These are phyloP conservation scores for Eutrema yunnanense DNA, from an alignment of 345 rosid genomes.

Conservation along the genomic window DNA sequence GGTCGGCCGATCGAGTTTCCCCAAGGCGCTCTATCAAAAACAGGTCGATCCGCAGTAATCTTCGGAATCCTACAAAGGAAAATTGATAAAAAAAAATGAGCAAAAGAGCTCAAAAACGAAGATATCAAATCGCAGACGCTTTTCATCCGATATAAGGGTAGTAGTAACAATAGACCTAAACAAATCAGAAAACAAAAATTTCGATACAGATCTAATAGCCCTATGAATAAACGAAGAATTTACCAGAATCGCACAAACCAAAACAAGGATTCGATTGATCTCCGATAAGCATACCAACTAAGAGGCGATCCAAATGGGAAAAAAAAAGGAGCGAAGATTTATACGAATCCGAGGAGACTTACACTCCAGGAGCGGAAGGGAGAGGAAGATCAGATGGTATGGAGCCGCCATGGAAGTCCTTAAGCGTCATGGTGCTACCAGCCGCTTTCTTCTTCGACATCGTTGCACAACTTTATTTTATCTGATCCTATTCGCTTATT, in stretches of 20 bases:
- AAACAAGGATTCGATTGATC: constrained; percentile 21
- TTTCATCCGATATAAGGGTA: background rate
- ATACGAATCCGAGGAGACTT: constrained; percentile 25
- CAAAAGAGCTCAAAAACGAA: background rate
- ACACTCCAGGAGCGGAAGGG: constrained; percentile 96
- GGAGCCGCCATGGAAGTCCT: constrained; percentile 92
- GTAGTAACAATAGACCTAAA: constrained; percentile 12
- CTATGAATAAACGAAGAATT: background rate
- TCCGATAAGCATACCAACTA: constrained; percentile 5
- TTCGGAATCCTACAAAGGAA: constrained; percentile 35
- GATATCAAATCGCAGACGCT: background rate
- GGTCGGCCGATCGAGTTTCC: constrained; percentile 45
- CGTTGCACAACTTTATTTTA: background rate
- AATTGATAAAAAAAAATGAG: background rate
- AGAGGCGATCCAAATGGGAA: background rate
- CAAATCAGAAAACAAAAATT: background rate
- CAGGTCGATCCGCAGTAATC: constrained; percentile 48
- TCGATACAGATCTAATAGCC: constrained; percentile 19
- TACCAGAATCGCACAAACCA: background rate
- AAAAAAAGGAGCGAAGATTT: background rate
- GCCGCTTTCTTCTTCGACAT: constrained; percentile 81
- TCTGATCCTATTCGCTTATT: background rate
- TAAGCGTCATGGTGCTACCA: constrained; percentile 79
- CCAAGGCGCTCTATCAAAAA: constrained; percentile 60
- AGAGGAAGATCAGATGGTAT: constrained; percentile 80